Base-by-base conservation (phyloP, 108 stramenopile genomes). In the Cylindrotheca fusiformis region DNA sequence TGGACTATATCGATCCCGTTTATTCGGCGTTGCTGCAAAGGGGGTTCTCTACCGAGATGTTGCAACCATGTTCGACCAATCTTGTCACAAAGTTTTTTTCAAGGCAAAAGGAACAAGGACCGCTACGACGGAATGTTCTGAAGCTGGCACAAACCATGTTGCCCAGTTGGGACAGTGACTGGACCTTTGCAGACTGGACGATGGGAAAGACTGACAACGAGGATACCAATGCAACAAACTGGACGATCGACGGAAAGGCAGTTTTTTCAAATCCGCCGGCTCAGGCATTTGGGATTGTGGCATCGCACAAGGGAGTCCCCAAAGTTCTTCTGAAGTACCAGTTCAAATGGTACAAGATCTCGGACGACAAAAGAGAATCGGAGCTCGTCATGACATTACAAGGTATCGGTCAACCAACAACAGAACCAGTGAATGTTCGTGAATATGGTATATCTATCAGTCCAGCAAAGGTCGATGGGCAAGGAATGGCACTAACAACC, bases 301-400 rank as follows among this genome's bases (percentile, higher is more conserved):
- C 72, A 0, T 61, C n/a, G 4, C 51, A 55, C 25, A 17, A 66
- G 55, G 60, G 60, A 26, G 1, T 50, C 4, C 72, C 72, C 12
- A 29, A 60, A 5, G 65, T 60, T 12, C 5, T 74, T 12, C 44
- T 74, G 29, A 69, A 55, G 20, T 74, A 74, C 52, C 57, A 66
- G 28, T 61, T 74, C 58, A 47, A 33, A 27, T 74, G 72, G 72
- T 61, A 66, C 30, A 48, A 19, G 18, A 49, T 67, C 14, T 41
- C 36, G 45, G 36, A 33, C n/a, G 32, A 29, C 4, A 32, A 33
- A 5, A 51, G n/a, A 45, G 58, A 69, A 49, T 73, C 81, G 0
- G 85, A 86, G 68, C 69, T 86, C 2, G 74, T 86, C 10, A 68
- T 86, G 67, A 58, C 79, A 26, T 67, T 86, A 25, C 60, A 83